Base-by-base conservation (phyloP, 306 rosid species). In the Sophora flavescens region DNA sequence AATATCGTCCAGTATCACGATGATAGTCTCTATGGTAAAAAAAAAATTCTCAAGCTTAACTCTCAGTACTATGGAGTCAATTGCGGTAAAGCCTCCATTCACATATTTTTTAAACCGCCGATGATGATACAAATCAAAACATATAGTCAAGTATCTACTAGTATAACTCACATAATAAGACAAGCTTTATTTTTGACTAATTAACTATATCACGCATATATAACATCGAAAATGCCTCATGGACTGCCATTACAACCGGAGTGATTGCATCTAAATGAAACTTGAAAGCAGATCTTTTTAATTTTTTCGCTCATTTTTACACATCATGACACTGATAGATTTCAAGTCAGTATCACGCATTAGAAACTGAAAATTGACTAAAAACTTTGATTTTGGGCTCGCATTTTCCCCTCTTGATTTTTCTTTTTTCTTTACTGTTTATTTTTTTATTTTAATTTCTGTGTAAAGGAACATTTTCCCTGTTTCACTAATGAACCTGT, bases 191-290 rank as follows among this genome's bases (percentile, higher is more conserved):
- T 68, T 61, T 78, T 79, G 86, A 83, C 81, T 47, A 9, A 61
- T n/a, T 68, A 42, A 45, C n/a, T n/a, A n/a, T 44, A 16, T 3
- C 6, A 0, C 50, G 67, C 35, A 52, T 22, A 22, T 22, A 22
- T 14, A 22, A 42, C 67, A 61, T 30, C 28, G 26, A 12, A 11
- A 64, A 44, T 68, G 36, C 76, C 88, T 74, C 36, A 26, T 59
- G 53, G 8, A 17, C 33, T 70, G 84, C 74, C 88, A 81, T 70
- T 66, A 81, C 68, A 64, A 4, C 71, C 85, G 91, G 87, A 81
- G 79, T 78, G 87, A 85, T 79, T 86, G 70, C 66, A 76, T 70
- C 45, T 16, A 71, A 62, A 18, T 6, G 7, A 6, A 62, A 16
- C 8, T 15, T 38, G 3, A 35, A 61, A 33, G 6, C 45, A 61